Evolutionary conservation across 352 stramenopile genomes (phyloP).

Genomic region (Globisporangium solare): DNA sequence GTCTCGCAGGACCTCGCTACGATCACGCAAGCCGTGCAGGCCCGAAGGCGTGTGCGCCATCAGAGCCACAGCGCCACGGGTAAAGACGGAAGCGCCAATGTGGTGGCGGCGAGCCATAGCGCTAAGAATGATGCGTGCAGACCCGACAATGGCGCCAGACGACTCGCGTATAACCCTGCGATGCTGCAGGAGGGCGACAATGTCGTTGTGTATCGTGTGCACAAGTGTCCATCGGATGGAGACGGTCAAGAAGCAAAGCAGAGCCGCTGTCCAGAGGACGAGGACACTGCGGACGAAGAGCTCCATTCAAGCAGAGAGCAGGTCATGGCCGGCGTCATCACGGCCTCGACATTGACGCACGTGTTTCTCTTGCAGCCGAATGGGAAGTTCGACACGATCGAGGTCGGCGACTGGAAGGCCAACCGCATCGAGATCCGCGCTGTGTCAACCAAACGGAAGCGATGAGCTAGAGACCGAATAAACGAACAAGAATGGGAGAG

Average conservation of each 20-base stretch:
- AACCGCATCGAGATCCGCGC: conserved; percentile 24
- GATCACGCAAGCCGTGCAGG: conserved; percentile 23
- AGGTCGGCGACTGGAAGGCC: conserved; percentile 38
- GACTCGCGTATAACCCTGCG: conserved; percentile 38
- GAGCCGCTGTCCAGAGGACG: neutral
- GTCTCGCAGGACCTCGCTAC: conserved; percentile 33
- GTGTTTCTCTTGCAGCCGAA: conserved; percentile 38
- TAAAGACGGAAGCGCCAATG: conserved; percentile 15
- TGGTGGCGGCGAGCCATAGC: neutral
- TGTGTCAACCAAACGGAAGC: conserved; percentile 13
- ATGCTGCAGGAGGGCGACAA: conserved; percentile 60
- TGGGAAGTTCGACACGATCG: conserved; percentile 36
- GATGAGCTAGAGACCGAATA: neutral
- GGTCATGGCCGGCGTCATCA: conserved; percentile 41
- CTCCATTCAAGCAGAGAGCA: conserved; percentile 13
- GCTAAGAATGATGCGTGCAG: conserved; percentile 4
- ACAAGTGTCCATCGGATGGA: neutral
- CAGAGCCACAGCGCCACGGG: neutral
- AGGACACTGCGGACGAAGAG: neutral
- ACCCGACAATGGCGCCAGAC: neutral
- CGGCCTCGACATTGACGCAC: conserved; percentile 32
- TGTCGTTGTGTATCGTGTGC: conserved; percentile 32
- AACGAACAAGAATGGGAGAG: neutral
- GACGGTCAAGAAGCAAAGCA: conserved; percentile 9
- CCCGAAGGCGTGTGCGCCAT: neutral